Evolutionary conservation across 139 green algal genomes (phyloP).

Genomic region (Micractinium conductrix): DNA sequence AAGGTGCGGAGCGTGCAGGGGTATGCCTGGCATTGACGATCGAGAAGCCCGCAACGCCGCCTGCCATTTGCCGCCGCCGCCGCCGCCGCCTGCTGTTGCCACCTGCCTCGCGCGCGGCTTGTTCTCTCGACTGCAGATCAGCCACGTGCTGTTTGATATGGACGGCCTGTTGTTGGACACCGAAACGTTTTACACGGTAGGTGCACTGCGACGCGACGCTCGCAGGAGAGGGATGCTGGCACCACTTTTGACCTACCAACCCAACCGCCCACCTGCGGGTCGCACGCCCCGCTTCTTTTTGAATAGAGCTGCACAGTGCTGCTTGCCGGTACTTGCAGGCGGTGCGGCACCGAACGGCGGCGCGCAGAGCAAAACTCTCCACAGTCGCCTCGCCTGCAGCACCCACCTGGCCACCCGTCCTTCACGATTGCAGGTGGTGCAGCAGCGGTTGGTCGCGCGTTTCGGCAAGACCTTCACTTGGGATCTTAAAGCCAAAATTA

Average conservation of each 20-base stretch:
- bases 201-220: no score
- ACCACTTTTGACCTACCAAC: no score
- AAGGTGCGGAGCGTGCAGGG: no score
- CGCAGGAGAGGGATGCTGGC: no score
- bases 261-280: no score
- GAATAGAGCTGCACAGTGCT: no score
- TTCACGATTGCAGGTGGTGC: conserved; percentile 70
- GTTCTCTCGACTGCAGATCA: conserved; percentile 1
- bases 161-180: conserved; percentile 78
- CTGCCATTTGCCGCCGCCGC: neutral
- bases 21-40: no score
- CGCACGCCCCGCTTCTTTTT: no score
- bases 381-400: neutral
- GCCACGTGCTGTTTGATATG: conserved; percentile 72
- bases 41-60: neutral
- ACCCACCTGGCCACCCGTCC: neutral
- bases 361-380: no score
- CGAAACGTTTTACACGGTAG: no score
- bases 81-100: neutral
- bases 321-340: no score
- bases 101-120: neutral
- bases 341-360: no score
- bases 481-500: conserved; percentile 74
- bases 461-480: conserved; percentile 83
- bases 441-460: conserved; percentile 62